These are phyloP conservation scores for Bauhinia variegata DNA, from an alignment of 306 rosid species.

Conservation along the genomic window DNA sequence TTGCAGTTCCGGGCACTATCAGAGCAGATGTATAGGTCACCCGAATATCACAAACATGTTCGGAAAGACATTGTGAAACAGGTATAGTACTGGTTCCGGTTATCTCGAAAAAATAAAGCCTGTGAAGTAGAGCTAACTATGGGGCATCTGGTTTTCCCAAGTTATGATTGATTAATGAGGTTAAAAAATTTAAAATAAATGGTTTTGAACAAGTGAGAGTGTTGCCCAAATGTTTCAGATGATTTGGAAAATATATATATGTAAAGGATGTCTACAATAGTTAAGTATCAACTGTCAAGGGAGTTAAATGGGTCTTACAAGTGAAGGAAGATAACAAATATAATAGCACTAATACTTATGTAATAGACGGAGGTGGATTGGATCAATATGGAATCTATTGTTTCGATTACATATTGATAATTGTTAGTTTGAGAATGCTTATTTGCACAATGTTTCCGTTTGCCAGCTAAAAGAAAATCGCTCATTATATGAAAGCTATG, in stretches of 20 bases:
- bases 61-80: slow-evolving; percentile 79
- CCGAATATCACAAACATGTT: slow-evolving; percentile 80
- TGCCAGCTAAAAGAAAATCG: slow-evolving; percentile 74
- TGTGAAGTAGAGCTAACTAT: no score
- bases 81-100: no score
- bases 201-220: slow-evolving; percentile 2
- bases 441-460: slow-evolving; percentile 40
- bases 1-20: slow-evolving; percentile 88
- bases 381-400: slow-evolving; percentile 14
- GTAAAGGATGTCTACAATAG: slow-evolving; percentile 2
- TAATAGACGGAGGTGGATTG: neutral
- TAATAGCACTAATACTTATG: slow-evolving; percentile 12
- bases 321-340: slow-evolving; percentile 16
- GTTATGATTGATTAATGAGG: slow-evolving; percentile 7
- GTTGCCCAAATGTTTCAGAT: slow-evolving; percentile 10
- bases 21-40: slow-evolving; percentile 78
- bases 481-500: slow-evolving; percentile 79
- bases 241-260: neutral
- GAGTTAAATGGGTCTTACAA: neutral
- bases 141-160: slow-evolving; percentile 20
- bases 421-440: slow-evolving; percentile 41
- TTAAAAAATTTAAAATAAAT: slow-evolving; percentile 1
- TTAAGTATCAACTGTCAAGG: slow-evolving; percentile 1
- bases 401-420: neutral
- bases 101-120: no score